These are phyloP conservation scores for Linnemannia elongata DNA, from an alignment of 192 early-diverging fungal species.

Conservation along the genomic window DNA sequence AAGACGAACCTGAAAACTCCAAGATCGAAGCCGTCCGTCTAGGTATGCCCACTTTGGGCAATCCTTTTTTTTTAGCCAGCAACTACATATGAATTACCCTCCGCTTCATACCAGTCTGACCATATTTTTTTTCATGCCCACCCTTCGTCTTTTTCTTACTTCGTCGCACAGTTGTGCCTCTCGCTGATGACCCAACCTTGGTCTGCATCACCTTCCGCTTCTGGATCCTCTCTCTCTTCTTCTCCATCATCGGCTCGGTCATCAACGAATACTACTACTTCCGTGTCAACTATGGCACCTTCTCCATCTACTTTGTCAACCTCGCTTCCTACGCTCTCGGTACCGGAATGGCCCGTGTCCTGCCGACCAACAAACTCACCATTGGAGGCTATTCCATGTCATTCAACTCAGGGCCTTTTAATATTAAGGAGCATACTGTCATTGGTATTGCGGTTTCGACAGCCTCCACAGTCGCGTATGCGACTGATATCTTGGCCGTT, in stretches of 20 bases:
- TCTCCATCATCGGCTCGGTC: constrained; percentile 41
- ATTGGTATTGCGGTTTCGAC: constrained; percentile 68
- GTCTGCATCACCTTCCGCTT: constrained; percentile 49
- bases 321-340: constrained; percentile 37
- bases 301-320: constrained; percentile 17
- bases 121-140: no score
- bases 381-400: constrained; percentile 15
- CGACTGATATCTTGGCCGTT: constrained; percentile 38
- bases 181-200: constrained; percentile 57
- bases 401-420: constrained; percentile 62
- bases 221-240: constrained; percentile 54
- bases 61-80: no score
- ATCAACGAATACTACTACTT: constrained; percentile 58
- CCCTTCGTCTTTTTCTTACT: no score
- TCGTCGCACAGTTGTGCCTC: constrained; percentile 6
- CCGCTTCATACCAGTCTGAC: no score
- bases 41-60: background rate
- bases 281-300: constrained; percentile 31
- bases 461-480: constrained; percentile 63
- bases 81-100: no score
- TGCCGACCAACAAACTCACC: constrained; percentile 1
- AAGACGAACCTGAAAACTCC: constrained; percentile 21
- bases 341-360: constrained; percentile 25
- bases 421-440: constrained; percentile 76
- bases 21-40: constrained; percentile 50